Evolutionary conservation across 148 eudicot species (phyloP), one percentile per base, ranked within the genome.

Genomic region (Polygonum maritimum): DNA sequence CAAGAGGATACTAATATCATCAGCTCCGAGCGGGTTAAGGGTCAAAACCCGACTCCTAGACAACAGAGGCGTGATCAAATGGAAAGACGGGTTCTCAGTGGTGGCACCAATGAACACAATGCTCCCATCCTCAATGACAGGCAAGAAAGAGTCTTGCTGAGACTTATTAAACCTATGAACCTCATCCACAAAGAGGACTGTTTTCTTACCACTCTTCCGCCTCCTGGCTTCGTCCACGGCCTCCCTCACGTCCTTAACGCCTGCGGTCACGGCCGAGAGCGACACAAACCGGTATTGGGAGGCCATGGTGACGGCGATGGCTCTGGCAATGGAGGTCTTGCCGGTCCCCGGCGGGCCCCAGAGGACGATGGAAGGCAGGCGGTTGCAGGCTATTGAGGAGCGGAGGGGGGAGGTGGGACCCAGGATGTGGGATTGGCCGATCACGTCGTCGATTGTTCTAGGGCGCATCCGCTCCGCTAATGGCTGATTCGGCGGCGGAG

Each of bases 321-420:
- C 90, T 76, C 81, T 83, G 58, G 93, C 98, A 15, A 94, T 91
- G 76, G 98, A 86, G 67, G 98, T 94, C 78, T 94, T 94, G 2
- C 98, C 98, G 0, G 93, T 88, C 7, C 98, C 98, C n/a, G 98
- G 98, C 31, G 98, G 97, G 71, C 98, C 98, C 97, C 98, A 94
- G 3, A 94, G 77, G 21, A 94, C 71, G 13, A 91, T 62, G 2
- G 98, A 94, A 7, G 97, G 95, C 19, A 94, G 82, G 18, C 86
- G 83, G 39, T 81, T 81, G 51, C 82, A 82, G n/a, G 73, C 65
- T 35, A 91, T 63, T 3, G 95, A 90, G 0, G 93, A 91, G 9
- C 86, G 82, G 12, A 94, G 82, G 22, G 87, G 57, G 44, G 92
- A 86, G 31, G 33, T 78, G 51, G 76, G 45, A 12, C 86, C 89